Evolutionary conservation across 1,284 basidiomycete species (phyloP).

Genomic region (Malassezia caprae): DNA sequence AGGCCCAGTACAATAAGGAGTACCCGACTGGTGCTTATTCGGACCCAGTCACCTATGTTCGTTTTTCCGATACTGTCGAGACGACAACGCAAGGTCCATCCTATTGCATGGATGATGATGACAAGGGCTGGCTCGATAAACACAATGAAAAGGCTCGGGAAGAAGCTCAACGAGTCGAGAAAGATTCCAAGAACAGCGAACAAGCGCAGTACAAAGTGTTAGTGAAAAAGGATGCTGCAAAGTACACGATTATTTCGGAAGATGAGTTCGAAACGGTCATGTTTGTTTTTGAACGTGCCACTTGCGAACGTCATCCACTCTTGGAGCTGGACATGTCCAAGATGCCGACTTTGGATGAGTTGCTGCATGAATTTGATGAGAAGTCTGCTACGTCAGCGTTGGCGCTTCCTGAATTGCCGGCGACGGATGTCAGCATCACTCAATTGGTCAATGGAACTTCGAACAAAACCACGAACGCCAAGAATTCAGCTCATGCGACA

Average conservation of each 20-base stretch:
- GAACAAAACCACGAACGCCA: neutral
- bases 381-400: slow-evolving; percentile 24
- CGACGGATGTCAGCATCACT: slow-evolving; percentile 14
- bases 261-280: slow-evolving; percentile 91
- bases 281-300: slow-evolving; percentile 83
- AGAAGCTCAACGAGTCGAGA: slow-evolving; percentile 67
- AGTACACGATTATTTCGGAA: slow-evolving; percentile 56
- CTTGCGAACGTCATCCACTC: slow-evolving; percentile 78
- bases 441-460: neutral
- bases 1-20: slow-evolving; percentile 28
- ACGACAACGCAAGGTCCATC: slow-evolving; percentile 61
- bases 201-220: slow-evolving; percentile 18
- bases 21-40: slow-evolving; percentile 42
- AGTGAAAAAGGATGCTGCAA: slow-evolving; percentile 51
- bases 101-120: slow-evolving; percentile 93
- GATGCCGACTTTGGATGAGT: slow-evolving; percentile 31
- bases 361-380: slow-evolving; percentile 34
- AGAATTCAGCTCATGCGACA: neutral
- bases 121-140: slow-evolving; percentile 82
- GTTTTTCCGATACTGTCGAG: slow-evolving; percentile 78
- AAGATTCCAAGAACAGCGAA: slow-evolving; percentile 56
- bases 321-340: slow-evolving; percentile 59
- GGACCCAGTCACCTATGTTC: slow-evolving; percentile 59
- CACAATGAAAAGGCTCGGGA: slow-evolving; percentile 80
- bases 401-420: slow-evolving; percentile 37